Base-by-base conservation (phyloP, 805 yeast species). In the Myxozyma mucilagina region DNA sequence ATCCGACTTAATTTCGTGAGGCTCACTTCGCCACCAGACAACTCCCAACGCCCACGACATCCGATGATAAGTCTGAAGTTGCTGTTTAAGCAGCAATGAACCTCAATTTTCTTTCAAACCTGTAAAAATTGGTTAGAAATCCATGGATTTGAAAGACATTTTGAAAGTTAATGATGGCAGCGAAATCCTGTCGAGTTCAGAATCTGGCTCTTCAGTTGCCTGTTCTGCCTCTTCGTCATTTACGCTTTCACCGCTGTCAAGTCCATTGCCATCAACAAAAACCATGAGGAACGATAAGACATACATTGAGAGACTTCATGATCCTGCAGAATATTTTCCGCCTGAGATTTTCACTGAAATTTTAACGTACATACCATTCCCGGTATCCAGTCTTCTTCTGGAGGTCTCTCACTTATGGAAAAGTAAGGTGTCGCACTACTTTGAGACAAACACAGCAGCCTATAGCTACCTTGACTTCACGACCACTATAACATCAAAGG, bases 381-480 rank as follows among this genome's bases (percentile, higher is more conserved):
- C 58, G 18, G 47, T 39, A 14, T 38, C 48, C 45, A 31, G 47
- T 10, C n/a, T 44, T 4, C 47, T 54, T 24, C 43, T 16, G 10
- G 47, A 29, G 16, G 58, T 54, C 29, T 47, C 53, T 10, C 36
- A 47, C 38, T 24, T 14, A 18, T 54, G 58, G 58, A 20, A 38
- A 20, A 13, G 13, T 41, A 11, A 31, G 29, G 41, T 38, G 11
- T 20, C 48, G 18, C 42, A 54, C 36, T 54, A 54, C 29, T 41
- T 54, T 13, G 18, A 35, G 18, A 14, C 14, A 18, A 47, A 18
- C n/a, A 39, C 58, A 8, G 42, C 57, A 18, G 57, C 57, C 1
- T 53, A 44, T 48, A 45, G 51, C 44, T 44, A 44, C 24, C 57
- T 53, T 35, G 57, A 53, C 36, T 53, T 53, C 18, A 50, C 54